A percentile compares a stretch with the other conserved stretches of the same genome.
phyloP scores from a whole-genome alignment of 148 eudicot genomes.

The Nepenthes gracilis region DNA sequence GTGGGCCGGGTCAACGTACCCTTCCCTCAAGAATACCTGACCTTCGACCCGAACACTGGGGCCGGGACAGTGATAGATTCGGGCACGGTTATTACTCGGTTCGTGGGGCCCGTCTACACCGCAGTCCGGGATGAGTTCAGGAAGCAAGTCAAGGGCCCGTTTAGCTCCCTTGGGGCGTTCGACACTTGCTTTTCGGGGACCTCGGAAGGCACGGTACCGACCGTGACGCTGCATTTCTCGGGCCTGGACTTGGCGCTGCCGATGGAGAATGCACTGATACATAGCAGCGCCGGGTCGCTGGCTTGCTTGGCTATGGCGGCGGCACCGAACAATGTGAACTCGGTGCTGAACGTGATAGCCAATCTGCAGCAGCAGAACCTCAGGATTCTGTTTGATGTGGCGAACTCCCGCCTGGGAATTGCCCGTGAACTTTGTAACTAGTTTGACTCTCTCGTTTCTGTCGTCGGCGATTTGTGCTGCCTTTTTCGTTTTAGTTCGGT shows the following conservation, averaged over 20 bases:
- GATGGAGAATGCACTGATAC: constrained; percentile 72
- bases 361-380: constrained; percentile 92
- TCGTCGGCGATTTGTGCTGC: too few relatives aligned
- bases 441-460: not conserved
- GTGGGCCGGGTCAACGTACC: constrained; percentile 64
- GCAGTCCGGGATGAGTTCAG: constrained; percentile 59
- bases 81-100: constrained; percentile 77
- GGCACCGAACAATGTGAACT: constrained; percentile 45
- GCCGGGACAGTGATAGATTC: constrained; percentile 81
- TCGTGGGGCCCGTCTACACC: constrained; percentile 44
- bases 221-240: constrained; percentile 48
- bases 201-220: constrained; percentile 42
- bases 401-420: constrained; percentile 60
- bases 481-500: too few relatives aligned
- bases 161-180: constrained; percentile 56
- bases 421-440: constrained; percentile 76
- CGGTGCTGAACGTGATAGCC: constrained; percentile 68
- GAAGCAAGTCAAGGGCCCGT: constrained; percentile 56
- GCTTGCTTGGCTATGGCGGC: constrained; percentile 86
- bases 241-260: constrained; percentile 57
- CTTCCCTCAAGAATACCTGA: constrained; percentile 37
- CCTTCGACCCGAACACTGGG: constrained; percentile 59
- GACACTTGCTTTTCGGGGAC: constrained; percentile 72
- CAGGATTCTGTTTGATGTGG: constrained; percentile 60
- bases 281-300: constrained; percentile 51